These are phyloP conservation scores for Chlorella variabilis DNA, from an alignment of 163 green algal genomes.

Conservation along the genomic window DNA sequence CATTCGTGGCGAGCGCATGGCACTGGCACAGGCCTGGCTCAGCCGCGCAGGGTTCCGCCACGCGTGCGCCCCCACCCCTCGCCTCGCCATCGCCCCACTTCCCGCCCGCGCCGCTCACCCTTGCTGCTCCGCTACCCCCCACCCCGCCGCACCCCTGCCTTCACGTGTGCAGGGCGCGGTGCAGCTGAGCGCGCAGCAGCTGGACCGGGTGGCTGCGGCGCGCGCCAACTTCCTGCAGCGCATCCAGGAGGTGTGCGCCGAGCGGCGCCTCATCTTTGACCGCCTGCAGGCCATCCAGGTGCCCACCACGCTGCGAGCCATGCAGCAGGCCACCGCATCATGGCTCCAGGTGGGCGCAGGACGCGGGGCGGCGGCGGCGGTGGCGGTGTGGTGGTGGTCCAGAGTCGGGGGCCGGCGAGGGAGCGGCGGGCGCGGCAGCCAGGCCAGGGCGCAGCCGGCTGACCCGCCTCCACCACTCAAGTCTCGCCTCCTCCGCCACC, in stretches of 20 bases:
- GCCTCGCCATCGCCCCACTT: not conserved
- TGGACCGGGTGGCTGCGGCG: conserved; percentile 39
- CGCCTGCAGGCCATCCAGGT: conserved; percentile 31
- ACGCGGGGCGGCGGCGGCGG: too few relatives aligned
- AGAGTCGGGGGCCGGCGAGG: not conserved
- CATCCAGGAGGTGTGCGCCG: conserved; percentile 41
- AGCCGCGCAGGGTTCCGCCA: not conserved
- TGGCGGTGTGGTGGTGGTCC: not conserved
- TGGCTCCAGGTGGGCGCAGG: conserved; percentile 34
- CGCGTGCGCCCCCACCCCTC: too few relatives aligned
- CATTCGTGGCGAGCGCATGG: not conserved
- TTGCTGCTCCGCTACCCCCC: not conserved
- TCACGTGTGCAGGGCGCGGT: conserved; percentile 16
- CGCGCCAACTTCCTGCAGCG: conserved; percentile 36
- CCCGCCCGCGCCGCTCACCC: not conserved
- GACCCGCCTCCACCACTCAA: not conserved
- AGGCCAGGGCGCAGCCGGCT: too few relatives aligned
- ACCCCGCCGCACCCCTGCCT: not conserved
- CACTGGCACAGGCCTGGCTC: not conserved
- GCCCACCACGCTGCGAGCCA: conserved; percentile 13
- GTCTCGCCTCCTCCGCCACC: too few relatives aligned
- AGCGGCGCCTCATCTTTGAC: conserved; percentile 40
- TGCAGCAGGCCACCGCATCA: conserved; percentile 34
- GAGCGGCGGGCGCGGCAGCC: not conserved
- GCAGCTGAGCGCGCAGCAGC: conserved; percentile 30